Evolutionary conservation across 441 rosid species (phyloP).

Genomic region (Pelargonium myrrhifolium): DNA sequence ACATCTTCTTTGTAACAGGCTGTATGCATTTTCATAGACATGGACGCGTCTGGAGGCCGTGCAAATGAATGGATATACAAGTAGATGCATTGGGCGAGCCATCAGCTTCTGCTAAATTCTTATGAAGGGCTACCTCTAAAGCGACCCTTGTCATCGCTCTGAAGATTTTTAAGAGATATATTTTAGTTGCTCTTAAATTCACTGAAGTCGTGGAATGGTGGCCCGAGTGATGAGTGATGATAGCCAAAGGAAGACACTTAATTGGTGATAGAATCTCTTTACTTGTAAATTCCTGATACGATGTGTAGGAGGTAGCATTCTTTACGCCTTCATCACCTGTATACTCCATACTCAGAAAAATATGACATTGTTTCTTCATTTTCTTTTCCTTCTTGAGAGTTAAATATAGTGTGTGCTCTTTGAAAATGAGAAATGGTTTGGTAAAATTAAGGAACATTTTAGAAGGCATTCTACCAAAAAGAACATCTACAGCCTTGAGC

Average conservation of each 20-base stretch:
- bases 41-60: constrained; percentile 88
- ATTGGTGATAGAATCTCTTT: background rate
- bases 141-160: background rate
- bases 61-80: constrained; percentile 96
- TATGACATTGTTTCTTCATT: background rate
- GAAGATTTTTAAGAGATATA: background rate
- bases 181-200: background rate
- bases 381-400: background rate
- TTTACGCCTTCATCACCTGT: background rate
- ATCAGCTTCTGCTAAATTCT: background rate
- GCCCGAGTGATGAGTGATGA: background rate
- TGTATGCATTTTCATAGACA: constrained; percentile 90
- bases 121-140: background rate
- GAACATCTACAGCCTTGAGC: too few relatives aligned
- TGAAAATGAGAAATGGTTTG: too few relatives aligned
- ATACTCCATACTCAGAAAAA: background rate
- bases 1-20: constrained; percentile 48
- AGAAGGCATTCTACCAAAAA: too few relatives aligned
- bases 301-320: background rate
- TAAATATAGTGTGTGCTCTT: too few relatives aligned
- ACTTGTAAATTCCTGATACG: background rate
- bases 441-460: too few relatives aligned
- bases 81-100: constrained; percentile 25
- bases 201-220: too few relatives aligned
- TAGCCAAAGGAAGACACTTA: background rate